Conservation (phyloP, 148 eudicot species). For the Rhododendron ferrugineum region DNA sequence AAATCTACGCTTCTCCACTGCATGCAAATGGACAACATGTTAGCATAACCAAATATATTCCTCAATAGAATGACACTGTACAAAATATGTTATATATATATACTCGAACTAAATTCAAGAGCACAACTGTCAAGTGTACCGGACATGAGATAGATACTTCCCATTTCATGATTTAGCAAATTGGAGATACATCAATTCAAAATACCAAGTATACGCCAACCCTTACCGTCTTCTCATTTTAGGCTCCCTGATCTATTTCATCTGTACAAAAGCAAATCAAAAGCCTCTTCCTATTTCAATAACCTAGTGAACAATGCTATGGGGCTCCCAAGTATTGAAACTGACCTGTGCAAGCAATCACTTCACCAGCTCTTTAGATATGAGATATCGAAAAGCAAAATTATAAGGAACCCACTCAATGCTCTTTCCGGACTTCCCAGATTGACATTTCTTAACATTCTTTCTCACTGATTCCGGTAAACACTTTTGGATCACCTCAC, state of each 20-base stretch:
- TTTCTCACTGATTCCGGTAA: slow-evolving; percentile 66
- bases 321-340: neutral
- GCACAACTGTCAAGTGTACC: neutral
- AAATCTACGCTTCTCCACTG: neutral
- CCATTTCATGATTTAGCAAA: neutral
- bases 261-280: neutral
- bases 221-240: neutral
- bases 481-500: slow-evolving; percentile 71
- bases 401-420: slow-evolving; percentile 80
- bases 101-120: neutral
- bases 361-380: slow-evolving; percentile 64
- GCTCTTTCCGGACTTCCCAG: slow-evolving; percentile 51
- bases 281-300: neutral
- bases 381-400: slow-evolving; percentile 75
- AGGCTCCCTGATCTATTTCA: neutral
- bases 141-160: neutral
- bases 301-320: neutral
- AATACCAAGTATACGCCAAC: neutral
- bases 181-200: neutral
- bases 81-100: neutral
- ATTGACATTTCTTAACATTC: slow-evolving; percentile 58
- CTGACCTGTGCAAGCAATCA: slow-evolving; percentile 14
- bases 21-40: neutral
- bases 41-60: neutral
- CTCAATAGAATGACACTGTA: neutral